Evolutionary conservation across 148 eudicot genomes (phyloP).

Genomic region (Dianthus caryophyllus): DNA sequence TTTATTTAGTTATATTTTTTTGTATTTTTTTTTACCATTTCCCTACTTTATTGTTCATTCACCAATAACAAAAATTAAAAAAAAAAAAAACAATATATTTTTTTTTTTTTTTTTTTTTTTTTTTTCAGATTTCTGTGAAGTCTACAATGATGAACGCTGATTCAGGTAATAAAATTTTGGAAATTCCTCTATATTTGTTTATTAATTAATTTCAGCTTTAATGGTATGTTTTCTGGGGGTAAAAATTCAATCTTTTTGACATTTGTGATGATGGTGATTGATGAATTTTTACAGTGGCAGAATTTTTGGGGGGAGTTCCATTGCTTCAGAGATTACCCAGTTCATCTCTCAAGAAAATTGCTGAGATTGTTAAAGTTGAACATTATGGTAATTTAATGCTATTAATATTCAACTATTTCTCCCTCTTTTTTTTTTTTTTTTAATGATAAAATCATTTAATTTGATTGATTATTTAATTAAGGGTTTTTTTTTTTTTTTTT

Average conservation of each 20-base stretch:
- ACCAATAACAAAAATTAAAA: no score
- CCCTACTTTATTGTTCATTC: not conserved
- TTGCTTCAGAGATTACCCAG: constrained; percentile 76
- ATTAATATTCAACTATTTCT: no score
- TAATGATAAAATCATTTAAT: no score
- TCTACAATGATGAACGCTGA: constrained; percentile 30
- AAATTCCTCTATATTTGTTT: no score
- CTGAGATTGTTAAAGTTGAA: constrained; percentile 40
- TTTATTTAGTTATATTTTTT: no score
- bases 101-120: not conserved
- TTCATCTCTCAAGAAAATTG: constrained; percentile 61
- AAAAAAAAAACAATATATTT: no score
- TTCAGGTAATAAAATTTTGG: constrained; percentile 22
- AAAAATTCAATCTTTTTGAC: not conserved
- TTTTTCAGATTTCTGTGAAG: not conserved
- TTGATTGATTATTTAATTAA: not conserved
- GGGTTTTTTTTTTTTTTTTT: no score
- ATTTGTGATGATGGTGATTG: not conserved
- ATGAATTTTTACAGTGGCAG: constrained; percentile 47
- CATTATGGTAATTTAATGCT: constrained; percentile 72
- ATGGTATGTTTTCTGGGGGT: not conserved
- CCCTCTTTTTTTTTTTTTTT: no score
- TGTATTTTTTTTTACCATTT: no score
- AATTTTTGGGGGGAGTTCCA: constrained; percentile 68
- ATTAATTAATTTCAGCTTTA: not conserved